Base-by-base conservation (phyloP, 208 protist genomes). In the Leishmania major region DNA sequence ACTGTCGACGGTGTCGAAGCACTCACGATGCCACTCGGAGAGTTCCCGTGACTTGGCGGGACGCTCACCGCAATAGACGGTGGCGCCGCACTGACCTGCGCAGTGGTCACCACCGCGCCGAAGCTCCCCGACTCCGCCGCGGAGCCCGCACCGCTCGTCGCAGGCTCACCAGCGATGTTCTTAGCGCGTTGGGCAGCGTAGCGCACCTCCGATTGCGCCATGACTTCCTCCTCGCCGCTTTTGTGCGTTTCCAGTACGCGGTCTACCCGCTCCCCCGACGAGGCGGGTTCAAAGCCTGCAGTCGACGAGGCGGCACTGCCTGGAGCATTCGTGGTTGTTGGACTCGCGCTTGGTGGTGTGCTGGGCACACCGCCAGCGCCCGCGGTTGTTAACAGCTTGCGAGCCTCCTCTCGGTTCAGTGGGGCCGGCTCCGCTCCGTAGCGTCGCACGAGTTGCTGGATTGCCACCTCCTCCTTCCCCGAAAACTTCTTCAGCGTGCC, bases 391-490 rank as follows among this genome's bases (percentile, higher is more conserved):
- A 85, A 73, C 70, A 85, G 59, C 62, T 31, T 25, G 15, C n/a
- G 17, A 22, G 62, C 77, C 73, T 62, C 84, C 60, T 77, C 75
- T 4, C 59, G 31, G 10, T 43, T 70, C 53, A 83, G 67, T 11
- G 75, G 78, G 6, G 84, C 7, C 31, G 92, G 89, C 80, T 94
- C 86, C 19, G 90, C 79, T 8, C 92, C 92, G 78, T 93, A 93
- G 71, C 86, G 87, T 49, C 90, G 66, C 13, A 91, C 90, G 17
- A 95, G 84, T 45, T 86, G 72, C 75, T 86, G 72, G 53, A 94
- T 88, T 28, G 90, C 79, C 22, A 80, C 85, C 74, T 93, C 90
- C 82, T 94, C 92, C 70, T 90, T 83, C 13, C 90, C 92, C 22
- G 80, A 53, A 78, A 88, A 92, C 82, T 88, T 86, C 49, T 70